Base-by-base conservation (phyloP, 2,329 filamentous ascomycete genomes). In the Neopestalotiopsis sp. region DNA sequence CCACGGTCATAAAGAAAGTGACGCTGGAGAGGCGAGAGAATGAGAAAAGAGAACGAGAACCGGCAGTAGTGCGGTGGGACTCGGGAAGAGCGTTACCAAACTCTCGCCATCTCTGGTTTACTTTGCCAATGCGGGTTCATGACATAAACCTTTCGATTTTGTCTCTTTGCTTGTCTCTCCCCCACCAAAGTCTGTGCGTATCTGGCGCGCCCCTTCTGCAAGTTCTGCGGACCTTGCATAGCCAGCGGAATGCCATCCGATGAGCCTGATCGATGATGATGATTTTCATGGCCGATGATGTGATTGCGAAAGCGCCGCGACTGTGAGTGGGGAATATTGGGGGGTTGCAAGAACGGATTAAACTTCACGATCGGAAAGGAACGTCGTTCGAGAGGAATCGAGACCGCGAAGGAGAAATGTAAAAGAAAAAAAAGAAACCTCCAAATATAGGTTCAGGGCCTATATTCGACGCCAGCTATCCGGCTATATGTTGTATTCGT, bases 171-270 rank as follows among this genome's bases (percentile, higher is more conserved):
- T 38, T 38, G 34, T 10, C 34, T 10, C 34, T 4, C 24, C 24
- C 24, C 24, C 24, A 28, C 24, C 24, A 28, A 28, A 28, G 24
- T 28, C 24, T 28, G 24, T 28, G 24, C 24, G 24, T 28, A 28
- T 28, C 24, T 28, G 24, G 24, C 24, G 24, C 24, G 24, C 24
- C 24, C 24, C 24, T 28, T 28, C 24, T 28, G 24, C 24, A 28
- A 28, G 24, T 28, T 28, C 24, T 28, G 24, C 34, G 10, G 34
- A 38, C 57, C 28, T 28, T 24, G 57, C 59, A 62, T 38, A 62
- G 59, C 59, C n/a, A 38, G 32, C 59, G 59, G 59, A 20, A 34
- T 40, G 59, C 9, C 59, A 34, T 62, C 59, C 32, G 59, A 62
- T n/a, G 32, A 62, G 59, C 59, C 59, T 62, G 30, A 53, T 53